Evolutionary conservation across 345 rosid genomes (phyloP).

Genomic region (Euphorbia lathyris): DNA sequence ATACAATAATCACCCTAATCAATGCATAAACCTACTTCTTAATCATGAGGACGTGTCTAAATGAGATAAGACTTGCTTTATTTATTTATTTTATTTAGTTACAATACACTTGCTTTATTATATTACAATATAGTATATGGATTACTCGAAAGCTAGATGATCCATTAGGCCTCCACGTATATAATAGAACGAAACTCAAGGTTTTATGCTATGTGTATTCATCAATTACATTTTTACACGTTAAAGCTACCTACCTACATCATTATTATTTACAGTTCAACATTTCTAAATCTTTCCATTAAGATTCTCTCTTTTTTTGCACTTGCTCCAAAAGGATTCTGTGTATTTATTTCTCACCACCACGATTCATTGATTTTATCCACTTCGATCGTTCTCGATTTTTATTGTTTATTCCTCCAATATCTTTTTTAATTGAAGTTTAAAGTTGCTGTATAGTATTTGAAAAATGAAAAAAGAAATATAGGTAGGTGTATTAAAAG

Average conservation of each 20-base stretch:
- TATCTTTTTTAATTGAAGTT: too few species aligned
- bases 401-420: background rate
- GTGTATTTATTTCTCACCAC: background rate
- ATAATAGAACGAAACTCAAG: slow-evolving; percentile 12
- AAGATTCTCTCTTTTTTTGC: background rate
- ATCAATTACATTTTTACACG: background rate
- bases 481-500: too few species aligned
- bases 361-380: background rate
- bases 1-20: background rate
- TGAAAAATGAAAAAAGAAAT: too few species aligned
- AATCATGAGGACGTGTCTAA: slow-evolving; percentile 28
- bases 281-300: background rate
- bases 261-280: background rate
- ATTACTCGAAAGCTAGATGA: slow-evolving; percentile 26
- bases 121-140: background rate
- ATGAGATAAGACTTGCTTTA: background rate
- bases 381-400: background rate
- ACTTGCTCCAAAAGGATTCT: background rate
- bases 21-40: slow-evolving; percentile 15
- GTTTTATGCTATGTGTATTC: background rate
- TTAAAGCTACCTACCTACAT: background rate
- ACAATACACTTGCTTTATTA: too few species aligned
- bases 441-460: too few species aligned
- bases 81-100: too few species aligned
- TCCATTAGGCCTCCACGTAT: slow-evolving; percentile 21